Conservation (phyloP, 352 stramenopile species). For the Phytophthora pini region DNA sequence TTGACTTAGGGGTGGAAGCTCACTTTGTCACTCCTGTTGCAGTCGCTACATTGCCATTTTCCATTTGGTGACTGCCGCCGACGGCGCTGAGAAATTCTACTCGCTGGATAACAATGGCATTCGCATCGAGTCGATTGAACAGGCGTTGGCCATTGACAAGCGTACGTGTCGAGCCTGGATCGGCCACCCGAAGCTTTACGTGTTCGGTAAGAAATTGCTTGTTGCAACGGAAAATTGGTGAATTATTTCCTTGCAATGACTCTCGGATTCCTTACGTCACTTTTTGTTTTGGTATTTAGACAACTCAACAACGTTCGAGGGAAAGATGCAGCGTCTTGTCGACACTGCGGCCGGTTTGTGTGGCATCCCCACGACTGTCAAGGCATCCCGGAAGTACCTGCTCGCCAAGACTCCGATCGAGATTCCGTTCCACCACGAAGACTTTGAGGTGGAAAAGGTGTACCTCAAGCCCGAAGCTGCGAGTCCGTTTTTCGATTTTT, state of each 20-base stretch:
- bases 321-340: constrained; percentile 90
- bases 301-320: constrained; percentile 85
- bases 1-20: background rate
- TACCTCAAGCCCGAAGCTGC: constrained; percentile 80
- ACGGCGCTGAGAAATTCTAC: constrained; percentile 96
- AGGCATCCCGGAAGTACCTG: constrained; percentile 79
- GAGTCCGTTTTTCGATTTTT: constrained; percentile 30
- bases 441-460: constrained; percentile 89
- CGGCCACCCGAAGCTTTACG: constrained; percentile 84
- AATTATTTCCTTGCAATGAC: background rate
- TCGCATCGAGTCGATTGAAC: constrained; percentile 93
- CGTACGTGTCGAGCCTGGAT: constrained; percentile 83
- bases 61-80: constrained; percentile 91
- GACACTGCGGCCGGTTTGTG: constrained; percentile 76
- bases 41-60: constrained; percentile 90
- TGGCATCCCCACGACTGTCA: constrained; percentile 81
- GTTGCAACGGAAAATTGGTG: background rate
- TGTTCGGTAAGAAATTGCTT: constrained; percentile 62
- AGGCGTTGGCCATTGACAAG: constrained; percentile 90
- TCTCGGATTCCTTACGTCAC: constrained; percentile 7
- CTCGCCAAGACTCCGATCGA: constrained; percentile 54
- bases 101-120: constrained; percentile 97
- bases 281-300: constrained; percentile 43
- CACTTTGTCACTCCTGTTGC: constrained; percentile 5
- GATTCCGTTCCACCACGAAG: constrained; percentile 83